Evolutionary conservation across 2,329 filamentous ascomycete genomes (phyloP), one percentile per base, ranked within the genome.

Genomic region (Aspergillus calidoustus): DNA sequence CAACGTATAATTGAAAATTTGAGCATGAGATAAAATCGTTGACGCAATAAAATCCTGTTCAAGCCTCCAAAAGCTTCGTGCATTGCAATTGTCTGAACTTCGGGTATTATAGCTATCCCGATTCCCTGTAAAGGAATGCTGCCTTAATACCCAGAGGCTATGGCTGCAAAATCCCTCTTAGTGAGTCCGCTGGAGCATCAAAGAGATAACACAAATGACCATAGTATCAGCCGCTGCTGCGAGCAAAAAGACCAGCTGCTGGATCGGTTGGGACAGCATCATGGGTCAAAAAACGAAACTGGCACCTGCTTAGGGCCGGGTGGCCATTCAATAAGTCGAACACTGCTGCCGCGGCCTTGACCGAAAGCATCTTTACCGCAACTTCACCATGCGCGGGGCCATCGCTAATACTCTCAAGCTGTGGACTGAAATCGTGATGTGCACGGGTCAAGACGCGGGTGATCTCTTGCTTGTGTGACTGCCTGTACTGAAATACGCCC

Each of bases 281-380:
- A 9, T 61, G 54, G 30, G 31, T 66, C 47, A 65, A n/a, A 54
- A 70, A 71, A 15, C 62, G 57, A 22, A 70, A 54, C 19, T 58
- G 41, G 41, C 66, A 71, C 8, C 56, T 38, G 7, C 28, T 15
- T 13, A 72, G 64, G 15, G 28, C 53, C 1, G 64, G 60, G 30
- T 68, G 63, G 11, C 25, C 50, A 11, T 50, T 51, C 7, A 72
- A 54, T 1, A 66, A 59, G 6, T 57, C 49, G 38, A 61, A 64
- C 25, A 61, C 67, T 15, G 31, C 34, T 19, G 62, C 60, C 0
- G 69, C 66, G 17, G 54, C 62, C 46, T 66, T 69, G 57, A 72
- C 66, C 1, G 66, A 69, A 34, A 67, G 57, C 49, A 71, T 70
- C 13, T 62, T 66, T 34, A 70, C 46, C 17, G 55, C 60, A 22